These are phyloP conservation scores for Diutina rugosa DNA, from an alignment of 1,139 yeast genomes.

Conservation along the genomic window DNA sequence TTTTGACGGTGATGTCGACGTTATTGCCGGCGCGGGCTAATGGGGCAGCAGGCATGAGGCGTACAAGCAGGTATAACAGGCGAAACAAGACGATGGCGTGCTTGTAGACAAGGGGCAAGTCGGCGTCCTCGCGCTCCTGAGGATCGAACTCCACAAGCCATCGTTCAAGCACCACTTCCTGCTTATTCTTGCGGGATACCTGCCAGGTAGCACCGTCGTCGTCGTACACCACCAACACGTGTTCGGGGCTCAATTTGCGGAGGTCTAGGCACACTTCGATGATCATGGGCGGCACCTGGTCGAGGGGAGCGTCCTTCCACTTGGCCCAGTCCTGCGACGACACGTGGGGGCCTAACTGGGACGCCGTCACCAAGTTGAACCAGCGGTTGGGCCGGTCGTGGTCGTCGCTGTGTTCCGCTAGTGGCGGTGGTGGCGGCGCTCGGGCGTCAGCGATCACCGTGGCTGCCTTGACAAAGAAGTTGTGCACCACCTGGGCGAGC, in stretches of 20 bases:
- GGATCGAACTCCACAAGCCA: slow-evolving; percentile 79
- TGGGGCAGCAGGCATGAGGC: slow-evolving; percentile 62
- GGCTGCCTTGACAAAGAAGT: slow-evolving; percentile 64
- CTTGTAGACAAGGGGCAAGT: slow-evolving; percentile 60
- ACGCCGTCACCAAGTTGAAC: slow-evolving; percentile 51
- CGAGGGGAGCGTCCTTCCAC: slow-evolving; percentile 31
- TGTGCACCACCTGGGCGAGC: slow-evolving; percentile 37
- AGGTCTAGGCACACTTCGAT: slow-evolving; percentile 77
- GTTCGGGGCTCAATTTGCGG: slow-evolving; percentile 43
- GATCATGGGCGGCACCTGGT: slow-evolving; percentile 55
- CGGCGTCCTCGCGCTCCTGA: slow-evolving; percentile 19
- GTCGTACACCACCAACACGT: slow-evolving; percentile 45
- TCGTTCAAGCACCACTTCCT: slow-evolving; percentile 80
- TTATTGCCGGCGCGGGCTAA: slow-evolving; percentile 35
- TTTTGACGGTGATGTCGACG: slow-evolving; percentile 18
- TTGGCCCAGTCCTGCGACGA: slow-evolving; percentile 40
- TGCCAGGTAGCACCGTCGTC: slow-evolving; percentile 39
- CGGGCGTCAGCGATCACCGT: slow-evolving; percentile 31
- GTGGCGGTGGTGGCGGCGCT: slow-evolving; percentile 3
- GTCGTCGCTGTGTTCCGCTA: slow-evolving; percentile 3
- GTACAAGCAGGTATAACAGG: slow-evolving; percentile 52
- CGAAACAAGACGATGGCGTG: slow-evolving; percentile 66
- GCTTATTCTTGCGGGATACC: slow-evolving; percentile 39
- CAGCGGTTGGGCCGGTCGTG: slow-evolving; percentile 28
- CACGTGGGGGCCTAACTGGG: slow-evolving; percentile 16